Percentiles rank a stretch among this genome's conserved stretches.
Conservation (phyloP, 129 eudicot genomes). For the Flaveria bidentis region DNA sequence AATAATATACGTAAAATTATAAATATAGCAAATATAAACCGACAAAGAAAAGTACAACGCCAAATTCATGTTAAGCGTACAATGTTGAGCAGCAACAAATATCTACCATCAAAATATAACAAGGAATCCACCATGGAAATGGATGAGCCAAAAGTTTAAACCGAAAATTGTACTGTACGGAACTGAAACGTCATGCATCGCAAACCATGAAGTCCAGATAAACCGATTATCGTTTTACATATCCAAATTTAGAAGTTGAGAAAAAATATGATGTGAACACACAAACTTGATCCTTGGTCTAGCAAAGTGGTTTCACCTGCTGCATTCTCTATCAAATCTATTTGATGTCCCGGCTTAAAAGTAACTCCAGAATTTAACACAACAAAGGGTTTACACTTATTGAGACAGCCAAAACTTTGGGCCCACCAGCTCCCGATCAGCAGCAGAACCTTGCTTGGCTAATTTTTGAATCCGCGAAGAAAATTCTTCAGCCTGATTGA, state of each 20-base stretch:
- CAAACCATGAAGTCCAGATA: constrained; percentile 2
- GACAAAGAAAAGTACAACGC: neutral
- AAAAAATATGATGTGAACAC: neutral
- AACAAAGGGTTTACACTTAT: constrained; percentile 8
- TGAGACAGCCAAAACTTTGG: constrained; percentile 72
- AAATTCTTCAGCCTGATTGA: constrained; percentile 81
- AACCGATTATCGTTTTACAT: neutral
- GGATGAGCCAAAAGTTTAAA: constrained; percentile 7
- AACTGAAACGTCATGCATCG: neutral
- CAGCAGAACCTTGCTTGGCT: constrained; percentile 84
- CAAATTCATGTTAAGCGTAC: neutral
- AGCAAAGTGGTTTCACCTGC: constrained; percentile 14
- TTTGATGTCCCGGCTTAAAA: neutral
- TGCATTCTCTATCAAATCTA: neutral
- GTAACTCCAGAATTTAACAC: constrained; percentile 9
- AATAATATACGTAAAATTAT: neutral
- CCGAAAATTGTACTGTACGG: neutral
- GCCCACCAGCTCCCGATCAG: constrained; percentile 58
- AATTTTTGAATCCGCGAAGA: constrained; percentile 80
- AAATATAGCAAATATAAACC: no score
- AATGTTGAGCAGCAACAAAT: neutral
- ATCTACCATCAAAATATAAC: constrained; percentile 19
- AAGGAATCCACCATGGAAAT: neutral
- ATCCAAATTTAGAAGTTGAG: constrained; percentile 6
- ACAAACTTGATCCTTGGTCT: constrained; percentile 12